Evolutionary conservation across 805 yeast genomes (phyloP).

Genomic region (Schwanniomyces polymorphus): DNA sequence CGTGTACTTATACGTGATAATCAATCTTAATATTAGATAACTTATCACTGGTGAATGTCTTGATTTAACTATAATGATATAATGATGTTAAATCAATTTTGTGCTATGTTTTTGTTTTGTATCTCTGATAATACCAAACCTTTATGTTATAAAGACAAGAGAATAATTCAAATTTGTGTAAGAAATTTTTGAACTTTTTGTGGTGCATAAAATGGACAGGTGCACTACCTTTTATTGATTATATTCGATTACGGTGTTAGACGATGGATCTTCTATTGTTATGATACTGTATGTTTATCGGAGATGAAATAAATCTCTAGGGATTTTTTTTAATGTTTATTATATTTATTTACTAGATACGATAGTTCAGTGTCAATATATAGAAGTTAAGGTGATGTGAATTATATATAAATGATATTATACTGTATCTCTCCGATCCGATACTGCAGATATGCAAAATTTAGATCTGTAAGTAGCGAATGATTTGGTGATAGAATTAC

Average conservation of each 20-base stretch:
- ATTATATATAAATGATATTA: no score
- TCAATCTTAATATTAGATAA: neutral
- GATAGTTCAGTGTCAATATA: no score
- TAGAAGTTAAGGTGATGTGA: no score
- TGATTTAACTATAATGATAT: constrained; percentile 2
- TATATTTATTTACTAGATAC: neutral
- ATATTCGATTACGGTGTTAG: neutral
- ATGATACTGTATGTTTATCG: neutral
- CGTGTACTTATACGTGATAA: neutral
- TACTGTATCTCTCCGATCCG: no score
- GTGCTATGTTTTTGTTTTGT: constrained; percentile 13
- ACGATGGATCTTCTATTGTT: neutral
- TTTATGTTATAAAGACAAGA: neutral
- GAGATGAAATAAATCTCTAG: neutral
- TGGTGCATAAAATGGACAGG: constrained; percentile 1
- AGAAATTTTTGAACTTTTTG: constrained; percentile 10
- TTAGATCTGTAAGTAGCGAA: no score
- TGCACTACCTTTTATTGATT: neutral
- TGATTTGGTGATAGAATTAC: no score
- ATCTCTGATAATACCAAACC: constrained; percentile 1
- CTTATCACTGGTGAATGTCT: neutral
- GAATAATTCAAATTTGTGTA: constrained; percentile 9
- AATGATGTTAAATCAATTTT: constrained; percentile 12
- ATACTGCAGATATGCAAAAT: no score
- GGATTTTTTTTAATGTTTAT: neutral